Evolutionary conservation across 2,329 filamentous ascomycete genomes (phyloP), one percentile per base, ranked within the genome.

Genomic region (Colletotrichum gigasporum): DNA sequence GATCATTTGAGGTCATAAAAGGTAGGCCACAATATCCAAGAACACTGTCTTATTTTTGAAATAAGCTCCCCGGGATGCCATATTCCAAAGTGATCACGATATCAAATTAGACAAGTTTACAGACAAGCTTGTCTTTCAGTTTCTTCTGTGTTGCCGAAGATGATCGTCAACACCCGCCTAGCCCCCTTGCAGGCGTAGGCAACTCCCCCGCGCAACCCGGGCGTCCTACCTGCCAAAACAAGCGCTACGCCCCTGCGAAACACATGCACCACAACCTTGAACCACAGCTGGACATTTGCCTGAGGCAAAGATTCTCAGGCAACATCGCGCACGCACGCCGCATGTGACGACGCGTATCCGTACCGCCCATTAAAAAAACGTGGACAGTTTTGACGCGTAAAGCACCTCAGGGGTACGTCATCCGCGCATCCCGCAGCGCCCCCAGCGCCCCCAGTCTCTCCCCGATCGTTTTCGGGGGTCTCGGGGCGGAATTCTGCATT

Each of bases 351-450:
- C 63, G 63, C 63, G 63, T 63, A 3, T 37, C 22, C 7, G 12
- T 14, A 10, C 14, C 2, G 14, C 22, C 34, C 34, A 20, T 24
- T 26, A 39, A 7, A 10, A 37, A 42, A 34, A 47, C 41, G 26
- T 30, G 35, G 12, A 39, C 22, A 12, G 41, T 16, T 51, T 3
- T 9, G 7, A 60, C 63, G 63, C 63, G 63, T 65, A 65, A 52
- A 64, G 59, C 45, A 57, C 47, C n/a, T n/a, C 10, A 5, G 22
- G 28, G 54, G 18, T 64, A 65, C 63, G 51, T 63, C 63, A 65
- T 53, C 55, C n/a, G 20, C 7, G 14, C 28, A 20, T 18, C 51
- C n/a, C 4, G 24, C 16, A 53, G 24, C 12, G n/a, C n/a, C n/a
- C n/a, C n/a, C n/a, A n/a, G n/a, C n/a, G n/a, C n/a, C n/a, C n/a